Evolutionary conservation across 345 rosid species (phyloP).

Genomic region (Cardamine chenopodiifolia): DNA sequence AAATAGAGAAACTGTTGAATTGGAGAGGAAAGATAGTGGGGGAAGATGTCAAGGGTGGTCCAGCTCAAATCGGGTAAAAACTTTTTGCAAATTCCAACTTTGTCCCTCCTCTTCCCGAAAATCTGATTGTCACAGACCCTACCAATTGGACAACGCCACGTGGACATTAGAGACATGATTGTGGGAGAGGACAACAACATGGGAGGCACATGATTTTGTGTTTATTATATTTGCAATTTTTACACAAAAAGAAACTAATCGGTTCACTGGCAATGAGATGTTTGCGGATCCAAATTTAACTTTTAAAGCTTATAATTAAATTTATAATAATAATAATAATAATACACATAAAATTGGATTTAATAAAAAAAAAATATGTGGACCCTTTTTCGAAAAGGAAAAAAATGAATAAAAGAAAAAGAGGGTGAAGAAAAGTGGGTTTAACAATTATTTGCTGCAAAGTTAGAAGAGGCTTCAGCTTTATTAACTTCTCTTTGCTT

Average conservation of each 20-base stretch:
- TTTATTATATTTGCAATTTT: constrained; percentile 27
- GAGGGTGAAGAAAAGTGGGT: constrained; percentile 47
- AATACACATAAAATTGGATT: not conserved
- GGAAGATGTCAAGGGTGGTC: constrained; percentile 45
- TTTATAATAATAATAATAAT: constrained; percentile 8
- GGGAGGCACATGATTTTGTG: constrained; percentile 43
- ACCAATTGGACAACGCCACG: constrained; percentile 42
- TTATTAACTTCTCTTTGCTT: constrained; percentile 56
- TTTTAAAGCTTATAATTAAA: constrained; percentile 23
- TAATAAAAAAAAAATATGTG: constrained; percentile 20
- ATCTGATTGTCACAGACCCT: constrained; percentile 35
- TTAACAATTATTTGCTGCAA: constrained; percentile 84
- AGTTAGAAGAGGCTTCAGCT: constrained; percentile 70
- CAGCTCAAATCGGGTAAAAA: constrained; percentile 51
- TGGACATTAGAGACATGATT: constrained; percentile 33
- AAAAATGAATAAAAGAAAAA: constrained; percentile 23
- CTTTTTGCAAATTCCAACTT: not conserved
- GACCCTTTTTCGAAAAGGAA: constrained; percentile 12
- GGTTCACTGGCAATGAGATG: constrained; percentile 41
- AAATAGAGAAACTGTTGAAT: constrained; percentile 15
- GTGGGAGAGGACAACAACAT: constrained; percentile 43
- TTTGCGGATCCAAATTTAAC: constrained; percentile 43
- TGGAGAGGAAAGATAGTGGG: constrained; percentile 34
- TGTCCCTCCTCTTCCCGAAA: constrained; percentile 22
- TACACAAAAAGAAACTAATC: constrained; percentile 6